These are phyloP conservation scores for Aspergillus japonicus DNA, from an alignment of 2,329 filamentous ascomycete genomes.

Conservation along the genomic window DNA sequence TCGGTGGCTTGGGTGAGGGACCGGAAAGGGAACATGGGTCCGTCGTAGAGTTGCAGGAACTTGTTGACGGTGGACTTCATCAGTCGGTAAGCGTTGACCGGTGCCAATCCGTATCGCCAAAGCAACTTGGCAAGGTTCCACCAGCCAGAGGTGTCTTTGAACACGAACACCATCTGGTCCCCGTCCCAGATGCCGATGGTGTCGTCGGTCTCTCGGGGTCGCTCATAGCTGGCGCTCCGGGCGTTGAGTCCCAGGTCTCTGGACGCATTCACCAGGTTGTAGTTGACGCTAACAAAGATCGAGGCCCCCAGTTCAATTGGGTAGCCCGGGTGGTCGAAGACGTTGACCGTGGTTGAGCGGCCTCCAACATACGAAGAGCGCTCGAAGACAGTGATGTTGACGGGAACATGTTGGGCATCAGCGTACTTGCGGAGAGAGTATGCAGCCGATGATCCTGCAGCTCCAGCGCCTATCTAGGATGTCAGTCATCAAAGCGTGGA, in stretches of 20 bases:
- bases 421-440: slow-evolving; percentile 78
- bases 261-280: slow-evolving; percentile 74
- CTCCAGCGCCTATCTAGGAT: slow-evolving; percentile 69
- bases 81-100: slow-evolving; percentile 69
- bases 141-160: slow-evolving; percentile 65
- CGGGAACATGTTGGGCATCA: slow-evolving; percentile 53
- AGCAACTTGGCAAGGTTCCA: slow-evolving; percentile 77
- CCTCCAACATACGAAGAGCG: slow-evolving; percentile 75
- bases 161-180: slow-evolving; percentile 66
- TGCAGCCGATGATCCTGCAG: slow-evolving; percentile 81
- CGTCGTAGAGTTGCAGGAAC: slow-evolving; percentile 78
- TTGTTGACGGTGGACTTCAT: slow-evolving; percentile 68
- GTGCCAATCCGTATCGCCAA: slow-evolving; percentile 81
- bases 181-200: slow-evolving; percentile 84
- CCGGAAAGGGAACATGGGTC: slow-evolving; percentile 78
- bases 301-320: slow-evolving; percentile 86
- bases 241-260: slow-evolving; percentile 67
- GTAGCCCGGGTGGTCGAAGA: slow-evolving; percentile 63
- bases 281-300: slow-evolving; percentile 84
- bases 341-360: slow-evolving; percentile 79
- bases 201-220: slow-evolving; percentile 45
- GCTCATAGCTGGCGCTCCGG: slow-evolving; percentile 49
- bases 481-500: slow-evolving; percentile 8
- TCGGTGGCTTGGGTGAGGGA: slow-evolving; percentile 69
- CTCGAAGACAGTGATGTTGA: slow-evolving; percentile 89